Conservation (phyloP, 208 protist genomes). For the Acanthamoeba triangularis region DNA sequence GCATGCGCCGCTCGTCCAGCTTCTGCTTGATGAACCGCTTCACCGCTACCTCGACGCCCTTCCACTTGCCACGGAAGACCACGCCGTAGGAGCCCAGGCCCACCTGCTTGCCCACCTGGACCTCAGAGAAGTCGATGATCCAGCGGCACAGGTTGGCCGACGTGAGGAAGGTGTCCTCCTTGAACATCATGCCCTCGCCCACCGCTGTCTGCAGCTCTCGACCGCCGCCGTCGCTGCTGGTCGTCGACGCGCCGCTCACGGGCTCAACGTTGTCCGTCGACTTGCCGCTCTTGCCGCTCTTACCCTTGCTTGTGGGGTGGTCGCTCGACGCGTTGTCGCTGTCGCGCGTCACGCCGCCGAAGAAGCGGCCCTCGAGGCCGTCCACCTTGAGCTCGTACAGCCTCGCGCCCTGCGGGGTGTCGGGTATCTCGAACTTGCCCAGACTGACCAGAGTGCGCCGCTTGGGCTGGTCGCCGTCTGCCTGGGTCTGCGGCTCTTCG, state of each 20-base stretch:
- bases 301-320: too few relatives aligned
- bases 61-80: conserved; percentile 8
- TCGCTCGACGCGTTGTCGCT: neutral
- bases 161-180: too few relatives aligned
- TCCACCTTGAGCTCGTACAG: conserved; percentile 52
- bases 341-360: conserved; percentile 20
- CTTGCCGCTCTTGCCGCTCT: too few relatives aligned
- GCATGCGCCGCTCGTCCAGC: neutral
- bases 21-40: conserved; percentile 1
- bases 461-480: neutral
- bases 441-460: neutral
- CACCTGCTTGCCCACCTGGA: neutral
- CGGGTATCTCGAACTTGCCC: conserved; percentile 67
- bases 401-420: neutral
- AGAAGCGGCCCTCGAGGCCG: conserved; percentile 57
- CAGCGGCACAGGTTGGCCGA: too few relatives aligned
- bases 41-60: neutral
- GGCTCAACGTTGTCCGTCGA: too few relatives aligned
- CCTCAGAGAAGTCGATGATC: neutral
- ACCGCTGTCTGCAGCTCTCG: too few relatives aligned
- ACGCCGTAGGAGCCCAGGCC: conserved; percentile 18
- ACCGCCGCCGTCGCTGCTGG: too few relatives aligned
- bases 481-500: conserved; percentile 9
- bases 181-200: too few relatives aligned
- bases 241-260: too few relatives aligned